phyloP scores from a whole-genome alignment of 2,329 filamentous ascomycete genomes.

The Colletotrichum tropicicola region DNA sequence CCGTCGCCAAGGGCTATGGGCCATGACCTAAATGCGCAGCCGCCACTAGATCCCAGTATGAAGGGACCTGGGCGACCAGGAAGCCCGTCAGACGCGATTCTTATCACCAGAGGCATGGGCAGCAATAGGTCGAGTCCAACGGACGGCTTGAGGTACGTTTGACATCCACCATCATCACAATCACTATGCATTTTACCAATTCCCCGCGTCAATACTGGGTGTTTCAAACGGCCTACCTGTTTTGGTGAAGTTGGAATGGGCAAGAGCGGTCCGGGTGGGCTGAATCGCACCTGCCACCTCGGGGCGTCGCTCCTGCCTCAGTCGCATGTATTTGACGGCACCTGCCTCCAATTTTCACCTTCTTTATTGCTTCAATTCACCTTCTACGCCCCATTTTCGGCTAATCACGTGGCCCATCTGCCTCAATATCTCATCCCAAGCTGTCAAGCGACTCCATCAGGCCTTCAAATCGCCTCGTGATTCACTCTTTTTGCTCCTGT shows the following conservation, averaged over 20 bases:
- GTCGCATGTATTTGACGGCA: too few relatives aligned
- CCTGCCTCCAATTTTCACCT: too few relatives aligned
- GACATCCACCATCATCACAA: background rate
- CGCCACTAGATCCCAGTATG: slow-evolving; percentile 18
- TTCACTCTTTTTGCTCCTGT: background rate
- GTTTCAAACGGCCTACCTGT: too few relatives aligned
- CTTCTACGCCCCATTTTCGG: background rate
- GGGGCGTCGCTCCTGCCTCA: too few relatives aligned
- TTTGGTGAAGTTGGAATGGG: too few relatives aligned
- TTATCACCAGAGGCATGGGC: slow-evolving; percentile 33
- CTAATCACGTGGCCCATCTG: background rate
- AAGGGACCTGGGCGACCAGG: slow-evolving; percentile 27
- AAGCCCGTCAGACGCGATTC: slow-evolving; percentile 37
- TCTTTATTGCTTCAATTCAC: background rate
- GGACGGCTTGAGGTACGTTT: slow-evolving; percentile 30
- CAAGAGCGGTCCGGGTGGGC: too few relatives aligned
- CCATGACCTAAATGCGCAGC: background rate
- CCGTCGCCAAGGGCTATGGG: slow-evolving; percentile 34
- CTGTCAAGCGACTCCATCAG: too few relatives aligned
- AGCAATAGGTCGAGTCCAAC: slow-evolving; percentile 31
- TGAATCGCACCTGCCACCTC: too few relatives aligned
- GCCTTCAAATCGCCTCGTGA: background rate
- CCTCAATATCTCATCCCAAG: background rate
- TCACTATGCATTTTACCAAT: too few relatives aligned
- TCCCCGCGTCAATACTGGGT: too few relatives aligned